Evolutionary conservation across 805 yeast genomes (phyloP).

Genomic region (Ogataea parapolymorpha): DNA sequence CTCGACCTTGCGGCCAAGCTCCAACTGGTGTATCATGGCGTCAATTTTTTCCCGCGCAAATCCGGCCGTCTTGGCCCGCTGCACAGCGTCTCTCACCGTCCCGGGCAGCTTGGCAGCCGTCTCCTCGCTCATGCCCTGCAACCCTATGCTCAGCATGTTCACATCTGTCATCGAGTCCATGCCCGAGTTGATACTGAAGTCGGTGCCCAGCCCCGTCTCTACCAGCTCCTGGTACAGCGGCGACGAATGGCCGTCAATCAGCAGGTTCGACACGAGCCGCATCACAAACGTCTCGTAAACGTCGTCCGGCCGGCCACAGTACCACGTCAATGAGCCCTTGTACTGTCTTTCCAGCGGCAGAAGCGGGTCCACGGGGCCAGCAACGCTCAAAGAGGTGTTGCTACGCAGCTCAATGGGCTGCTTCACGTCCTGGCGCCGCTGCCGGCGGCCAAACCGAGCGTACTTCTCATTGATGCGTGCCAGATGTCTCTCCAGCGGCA

Average conservation of each 20-base stretch:
- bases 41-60: constrained; percentile 63
- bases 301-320: constrained; percentile 69
- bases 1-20: constrained; percentile 77
- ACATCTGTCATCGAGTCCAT: constrained; percentile 76
- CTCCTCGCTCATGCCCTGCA: constrained; percentile 63
- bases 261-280: constrained; percentile 63
- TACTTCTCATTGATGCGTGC: constrained; percentile 51
- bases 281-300: constrained; percentile 68
- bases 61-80: constrained; percentile 40
- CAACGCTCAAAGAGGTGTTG: constrained; percentile 34
- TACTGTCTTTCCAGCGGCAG: constrained; percentile 63
- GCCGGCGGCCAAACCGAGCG: constrained; percentile 50
- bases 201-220: constrained; percentile 81
- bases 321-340: constrained; percentile 87
- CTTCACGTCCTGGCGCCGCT: constrained; percentile 30
- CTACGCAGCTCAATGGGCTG: constrained; percentile 46
- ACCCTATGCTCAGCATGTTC: constrained; percentile 78
- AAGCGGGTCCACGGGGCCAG: constrained; percentile 85
- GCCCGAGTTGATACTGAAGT: constrained; percentile 85
- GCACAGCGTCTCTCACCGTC: constrained; percentile 46
- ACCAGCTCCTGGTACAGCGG: constrained; percentile 84
- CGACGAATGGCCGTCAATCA: constrained; percentile 90
- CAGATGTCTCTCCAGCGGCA: constrained; percentile 62
- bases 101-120: constrained; percentile 46
- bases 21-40: constrained; percentile 86